These are phyloP conservation scores for Grifola frondosa DNA, from an alignment of 1,284 basidiomycete genomes.

Conservation along the genomic window DNA sequence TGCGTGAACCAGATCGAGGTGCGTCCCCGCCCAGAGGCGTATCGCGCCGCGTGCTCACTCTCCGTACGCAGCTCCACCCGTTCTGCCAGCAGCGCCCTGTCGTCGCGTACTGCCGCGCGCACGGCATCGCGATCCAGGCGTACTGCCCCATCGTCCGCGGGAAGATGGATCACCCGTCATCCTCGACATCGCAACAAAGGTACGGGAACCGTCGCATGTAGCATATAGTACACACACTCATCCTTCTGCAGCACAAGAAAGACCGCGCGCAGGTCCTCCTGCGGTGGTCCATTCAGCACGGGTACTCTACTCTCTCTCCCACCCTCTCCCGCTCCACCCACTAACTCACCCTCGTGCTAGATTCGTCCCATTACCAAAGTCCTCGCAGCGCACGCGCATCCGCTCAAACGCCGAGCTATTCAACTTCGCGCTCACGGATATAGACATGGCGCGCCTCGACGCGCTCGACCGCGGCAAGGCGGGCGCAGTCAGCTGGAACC, in stretches of 20 bases:
- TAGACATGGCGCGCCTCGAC: slow-evolving; percentile 49
- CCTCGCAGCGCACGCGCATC: slow-evolving; percentile 46
- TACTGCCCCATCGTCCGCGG: slow-evolving; percentile 51
- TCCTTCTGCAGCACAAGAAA: slow-evolving; percentile 40
- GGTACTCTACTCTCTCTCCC: slow-evolving; percentile 17
- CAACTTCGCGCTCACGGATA: slow-evolving; percentile 47
- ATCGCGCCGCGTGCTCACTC: background rate
- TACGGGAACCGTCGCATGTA: background rate
- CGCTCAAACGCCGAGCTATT: slow-evolving; percentile 49
- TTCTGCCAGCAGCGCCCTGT: slow-evolving; percentile 81
- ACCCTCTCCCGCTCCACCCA: too few species aligned
- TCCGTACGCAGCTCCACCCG: slow-evolving; percentile 65
- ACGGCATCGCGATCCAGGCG: slow-evolving; percentile 73
- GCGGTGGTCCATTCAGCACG: slow-evolving; percentile 66
- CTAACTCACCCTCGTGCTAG: slow-evolving; percentile 22
- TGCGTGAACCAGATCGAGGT: slow-evolving; percentile 84
- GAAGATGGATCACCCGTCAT: slow-evolving; percentile 40
- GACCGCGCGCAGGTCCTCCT: slow-evolving; percentile 61
- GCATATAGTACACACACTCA: background rate
- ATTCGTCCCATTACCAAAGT: slow-evolving; percentile 53
- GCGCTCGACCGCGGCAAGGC: slow-evolving; percentile 44
- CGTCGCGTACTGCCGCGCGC: slow-evolving; percentile 68
- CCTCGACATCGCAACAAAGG: slow-evolving; percentile 34
- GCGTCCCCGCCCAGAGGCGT: background rate
- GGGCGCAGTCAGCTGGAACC: slow-evolving; percentile 50